These are phyloP conservation scores for Protomyces inundatus DNA, from an alignment of 1,139 yeast species.

Conservation along the genomic window DNA sequence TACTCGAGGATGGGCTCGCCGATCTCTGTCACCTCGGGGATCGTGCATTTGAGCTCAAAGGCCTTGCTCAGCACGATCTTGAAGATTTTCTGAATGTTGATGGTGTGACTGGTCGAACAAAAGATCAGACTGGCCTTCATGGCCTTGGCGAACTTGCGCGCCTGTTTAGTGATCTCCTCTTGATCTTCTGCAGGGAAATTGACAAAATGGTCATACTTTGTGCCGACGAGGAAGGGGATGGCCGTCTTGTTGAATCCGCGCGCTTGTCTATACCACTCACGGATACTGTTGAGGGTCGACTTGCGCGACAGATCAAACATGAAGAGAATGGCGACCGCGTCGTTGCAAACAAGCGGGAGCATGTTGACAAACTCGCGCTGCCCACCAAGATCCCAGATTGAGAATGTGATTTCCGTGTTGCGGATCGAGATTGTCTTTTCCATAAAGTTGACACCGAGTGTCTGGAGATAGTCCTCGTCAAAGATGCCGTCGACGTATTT, in stretches of 20 bases:
- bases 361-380: conserved; percentile 92
- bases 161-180: conserved; percentile 75
- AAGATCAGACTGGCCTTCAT: conserved; percentile 89
- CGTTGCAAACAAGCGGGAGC: conserved; percentile 90
- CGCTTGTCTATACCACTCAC: conserved; percentile 94
- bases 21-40: conserved; percentile 54
- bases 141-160: conserved; percentile 80
- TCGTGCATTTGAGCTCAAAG: conserved; percentile 74
- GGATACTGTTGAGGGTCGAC: conserved; percentile 75
- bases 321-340: conserved; percentile 87
- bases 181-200: conserved; percentile 70
- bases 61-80: conserved; percentile 88
- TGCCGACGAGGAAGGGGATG: conserved; percentile 86
- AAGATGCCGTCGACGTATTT: conserved; percentile 67
- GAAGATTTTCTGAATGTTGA: conserved; percentile 89
- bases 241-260: conserved; percentile 86
- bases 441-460: conserved; percentile 86
- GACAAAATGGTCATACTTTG: conserved; percentile 85
- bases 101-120: conserved; percentile 88
- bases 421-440: conserved; percentile 82
- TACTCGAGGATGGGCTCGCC: conserved; percentile 44
- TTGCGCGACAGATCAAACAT: conserved; percentile 89
- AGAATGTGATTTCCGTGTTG: conserved; percentile 83
- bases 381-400: conserved; percentile 97
- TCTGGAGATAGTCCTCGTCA: conserved; percentile 23